A percentile compares a stretch with the other conserved stretches of the same genome.
Conservation (phyloP, 164 flowering plant species). For the Piper longum region DNA sequence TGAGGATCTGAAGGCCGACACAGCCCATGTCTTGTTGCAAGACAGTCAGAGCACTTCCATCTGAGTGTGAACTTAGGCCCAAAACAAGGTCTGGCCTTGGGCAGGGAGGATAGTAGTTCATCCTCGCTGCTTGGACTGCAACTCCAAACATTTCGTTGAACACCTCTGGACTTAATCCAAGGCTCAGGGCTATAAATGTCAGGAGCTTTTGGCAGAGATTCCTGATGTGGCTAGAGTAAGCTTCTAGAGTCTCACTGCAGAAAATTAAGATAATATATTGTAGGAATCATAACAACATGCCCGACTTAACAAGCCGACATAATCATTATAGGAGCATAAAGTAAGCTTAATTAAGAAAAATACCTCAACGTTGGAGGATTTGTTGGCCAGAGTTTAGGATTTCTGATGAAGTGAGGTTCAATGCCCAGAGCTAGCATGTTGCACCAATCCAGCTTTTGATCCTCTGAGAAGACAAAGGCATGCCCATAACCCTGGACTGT, state of each 20-base stretch:
- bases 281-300: too few species aligned
- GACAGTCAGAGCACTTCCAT: constrained; percentile 88
- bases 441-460: constrained; percentile 91
- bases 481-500: constrained; percentile 91
- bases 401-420: constrained; percentile 18
- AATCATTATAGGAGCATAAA: background rate
- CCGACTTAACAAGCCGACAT: background rate
- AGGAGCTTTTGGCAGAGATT: constrained; percentile 45
- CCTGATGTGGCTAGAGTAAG: constrained; percentile 44
- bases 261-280: background rate
- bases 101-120: constrained; percentile 95
- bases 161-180: constrained; percentile 28
- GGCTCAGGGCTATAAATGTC: constrained; percentile 46
- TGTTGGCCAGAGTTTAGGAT: constrained; percentile 33
- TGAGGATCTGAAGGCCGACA: constrained; percentile 76
- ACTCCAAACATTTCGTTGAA: constrained; percentile 67
- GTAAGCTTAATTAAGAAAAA: background rate
- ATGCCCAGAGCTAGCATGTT: constrained; percentile 88
- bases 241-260: constrained; percentile 53
- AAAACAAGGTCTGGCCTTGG: constrained; percentile 77
- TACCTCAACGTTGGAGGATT: constrained; percentile 66
- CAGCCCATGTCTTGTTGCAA: constrained; percentile 58
- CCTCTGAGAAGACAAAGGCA: constrained; percentile 83
- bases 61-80: constrained; percentile 88
- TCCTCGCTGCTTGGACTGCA: constrained; percentile 79